Conservation (phyloP, 1,284 basidiomycete genomes). For the Xerocomus minutiporus region DNA sequence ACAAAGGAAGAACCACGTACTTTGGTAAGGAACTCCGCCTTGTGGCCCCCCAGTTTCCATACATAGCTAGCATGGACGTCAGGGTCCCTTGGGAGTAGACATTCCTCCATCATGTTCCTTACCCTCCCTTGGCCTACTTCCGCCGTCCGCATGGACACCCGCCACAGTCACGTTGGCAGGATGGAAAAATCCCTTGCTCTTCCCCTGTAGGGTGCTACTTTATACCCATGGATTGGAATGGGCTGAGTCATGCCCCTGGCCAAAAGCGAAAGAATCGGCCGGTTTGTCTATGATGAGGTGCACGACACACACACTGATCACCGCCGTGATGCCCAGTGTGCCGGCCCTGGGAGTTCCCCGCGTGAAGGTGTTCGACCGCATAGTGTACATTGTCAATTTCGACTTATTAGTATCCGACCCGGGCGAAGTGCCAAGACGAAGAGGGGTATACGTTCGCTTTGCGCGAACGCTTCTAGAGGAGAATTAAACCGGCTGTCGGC, state of each 20-base stretch:
- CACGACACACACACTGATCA: neutral
- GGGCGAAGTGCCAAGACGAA: neutral
- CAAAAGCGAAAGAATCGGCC: neutral
- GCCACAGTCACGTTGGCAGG: conserved; percentile 17
- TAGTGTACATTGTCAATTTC: neutral
- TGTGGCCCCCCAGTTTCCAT: neutral
- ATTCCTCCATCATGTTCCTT: conserved; percentile 10
- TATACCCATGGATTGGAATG: neutral
- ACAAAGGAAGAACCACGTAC: neutral
- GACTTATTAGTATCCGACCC: neutral
- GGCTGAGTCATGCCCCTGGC: conserved; percentile 1
- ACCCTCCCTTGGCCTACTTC: conserved; percentile 1
- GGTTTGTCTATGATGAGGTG: neutral
- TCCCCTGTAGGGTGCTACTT: neutral
- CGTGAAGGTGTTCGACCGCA: neutral
- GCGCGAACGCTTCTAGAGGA: conserved; percentile 1
- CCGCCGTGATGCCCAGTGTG: neutral
- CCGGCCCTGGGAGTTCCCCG: conserved; percentile 1
- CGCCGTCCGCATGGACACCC: conserved; percentile 2
- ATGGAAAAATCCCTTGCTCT: neutral
- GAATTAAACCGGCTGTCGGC: neutral
- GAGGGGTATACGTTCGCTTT: neutral
- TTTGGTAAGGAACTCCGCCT: neutral
- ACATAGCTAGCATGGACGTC: neutral
- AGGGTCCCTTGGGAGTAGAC: neutral